Percentiles rank a stretch among this genome's conserved stretches.
Evolutionary conservation across 176 grass and related monocot genomes (phyloP).

Genomic region (Oryza meyeriana): DNA sequence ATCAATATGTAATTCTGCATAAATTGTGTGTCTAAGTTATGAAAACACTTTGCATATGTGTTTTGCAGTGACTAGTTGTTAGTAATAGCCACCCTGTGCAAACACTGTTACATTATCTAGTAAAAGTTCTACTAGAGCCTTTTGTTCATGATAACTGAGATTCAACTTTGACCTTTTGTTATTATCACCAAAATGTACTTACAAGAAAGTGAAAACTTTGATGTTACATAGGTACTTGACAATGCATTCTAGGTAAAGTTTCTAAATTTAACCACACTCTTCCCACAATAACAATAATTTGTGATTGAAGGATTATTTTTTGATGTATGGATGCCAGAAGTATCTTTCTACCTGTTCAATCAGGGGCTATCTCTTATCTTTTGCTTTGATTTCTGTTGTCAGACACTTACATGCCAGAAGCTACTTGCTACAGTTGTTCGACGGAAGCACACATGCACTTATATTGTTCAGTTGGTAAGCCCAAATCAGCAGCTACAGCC

Average conservation of each 20-base stretch:
- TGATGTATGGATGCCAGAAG: constrained; percentile 4
- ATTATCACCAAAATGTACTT: background rate
- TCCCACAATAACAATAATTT: background rate
- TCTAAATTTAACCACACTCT: background rate
- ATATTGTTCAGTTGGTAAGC: constrained; percentile 88
- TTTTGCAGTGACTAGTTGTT: constrained; percentile 18
- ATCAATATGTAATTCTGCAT: constrained; percentile 4
- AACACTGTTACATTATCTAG: background rate
- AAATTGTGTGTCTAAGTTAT: background rate
- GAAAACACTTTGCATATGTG: background rate
- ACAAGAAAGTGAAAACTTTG: background rate
- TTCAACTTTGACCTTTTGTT: constrained; percentile 18
- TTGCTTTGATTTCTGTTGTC: constrained; percentile 49
- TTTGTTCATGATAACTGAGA: constrained; percentile 3
- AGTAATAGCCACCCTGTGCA: background rate
- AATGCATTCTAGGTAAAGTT: background rate
- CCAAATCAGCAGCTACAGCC: constrained; percentile 24
- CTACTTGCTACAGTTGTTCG: constrained; percentile 81
- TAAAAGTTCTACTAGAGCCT: background rate
- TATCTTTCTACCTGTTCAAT: constrained; percentile 2
- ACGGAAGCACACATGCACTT: constrained; percentile 70
- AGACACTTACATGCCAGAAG: constrained; percentile 89
- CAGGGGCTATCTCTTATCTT: constrained; percentile 22
- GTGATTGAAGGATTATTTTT: constrained; percentile 11
- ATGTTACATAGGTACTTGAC: background rate